phyloP scores from a whole-genome alignment of 257 asterid genomes.

The Nyctanthes arbortristis region DNA sequence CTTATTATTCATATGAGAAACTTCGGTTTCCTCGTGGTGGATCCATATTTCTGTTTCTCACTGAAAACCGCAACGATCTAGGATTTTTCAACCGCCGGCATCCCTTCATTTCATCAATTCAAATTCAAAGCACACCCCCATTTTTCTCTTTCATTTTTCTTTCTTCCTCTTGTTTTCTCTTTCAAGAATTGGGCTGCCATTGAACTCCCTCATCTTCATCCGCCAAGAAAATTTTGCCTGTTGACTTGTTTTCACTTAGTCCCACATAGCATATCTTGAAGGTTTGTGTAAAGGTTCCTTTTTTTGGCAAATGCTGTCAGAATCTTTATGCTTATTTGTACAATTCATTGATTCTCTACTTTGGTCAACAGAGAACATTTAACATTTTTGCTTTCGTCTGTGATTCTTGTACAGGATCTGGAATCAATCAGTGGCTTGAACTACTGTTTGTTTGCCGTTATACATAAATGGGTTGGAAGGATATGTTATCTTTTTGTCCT shows the following conservation, averaged over 20 bases:
- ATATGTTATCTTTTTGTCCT: background rate
- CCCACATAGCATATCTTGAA: background rate
- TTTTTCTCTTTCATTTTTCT: background rate
- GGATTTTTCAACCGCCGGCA: background rate
- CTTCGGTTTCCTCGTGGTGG: background rate
- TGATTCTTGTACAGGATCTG: background rate
- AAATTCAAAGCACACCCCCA: background rate
- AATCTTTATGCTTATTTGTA: background rate
- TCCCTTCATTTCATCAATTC: background rate
- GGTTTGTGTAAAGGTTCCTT: background rate
- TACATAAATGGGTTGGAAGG: background rate
- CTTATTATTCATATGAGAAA: too few species aligned
- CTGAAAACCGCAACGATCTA: background rate
- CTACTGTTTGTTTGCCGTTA: too few species aligned
- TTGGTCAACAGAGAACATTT: background rate
- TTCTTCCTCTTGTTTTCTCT: background rate
- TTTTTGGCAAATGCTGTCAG: background rate
- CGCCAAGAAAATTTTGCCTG: background rate
- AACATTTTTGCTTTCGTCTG: background rate
- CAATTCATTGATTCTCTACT: background rate
- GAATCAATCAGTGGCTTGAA: conserved; percentile 2
- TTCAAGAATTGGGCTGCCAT: background rate
- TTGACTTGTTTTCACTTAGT: background rate
- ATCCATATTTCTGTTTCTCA: background rate
- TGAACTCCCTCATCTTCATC: background rate